A percentile compares a stretch with the other conserved stretches of the same genome.
phyloP scores from a whole-genome alignment of 495 filamentous ascomycete species.

The Daldinia bambusicola region DNA sequence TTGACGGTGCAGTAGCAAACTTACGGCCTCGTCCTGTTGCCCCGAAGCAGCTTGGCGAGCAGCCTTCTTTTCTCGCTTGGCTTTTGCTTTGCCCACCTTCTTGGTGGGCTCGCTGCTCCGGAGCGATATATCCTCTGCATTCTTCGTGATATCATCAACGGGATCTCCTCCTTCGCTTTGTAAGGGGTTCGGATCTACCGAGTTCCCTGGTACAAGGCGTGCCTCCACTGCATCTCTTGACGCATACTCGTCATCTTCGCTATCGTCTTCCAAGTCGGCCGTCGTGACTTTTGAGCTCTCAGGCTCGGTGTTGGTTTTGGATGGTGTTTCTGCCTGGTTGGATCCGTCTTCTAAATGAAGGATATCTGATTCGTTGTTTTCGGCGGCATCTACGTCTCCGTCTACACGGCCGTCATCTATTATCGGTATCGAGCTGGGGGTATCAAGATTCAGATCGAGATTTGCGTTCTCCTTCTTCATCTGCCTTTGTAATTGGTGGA shows the following conservation, averaged over 20 bases:
- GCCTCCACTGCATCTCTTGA: slow-evolving; percentile 54
- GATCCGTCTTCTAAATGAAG: slow-evolving; percentile 8
- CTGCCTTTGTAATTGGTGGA: slow-evolving; percentile 79
- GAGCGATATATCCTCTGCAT: slow-evolving; percentile 36
- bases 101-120: slow-evolving; percentile 40
- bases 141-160: slow-evolving; percentile 6
- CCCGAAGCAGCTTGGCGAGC: slow-evolving; percentile 64
- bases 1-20: slow-evolving; percentile 19
- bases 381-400: slow-evolving; percentile 3
- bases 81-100: slow-evolving; percentile 87
- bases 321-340: slow-evolving; percentile 4
- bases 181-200: neutral
- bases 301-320: slow-evolving; percentile 18
- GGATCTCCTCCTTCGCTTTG: slow-evolving; percentile 18
- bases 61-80: slow-evolving; percentile 84
- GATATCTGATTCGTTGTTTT: neutral
- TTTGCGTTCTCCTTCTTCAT: slow-evolving; percentile 81
- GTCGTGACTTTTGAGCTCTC: slow-evolving; percentile 10
- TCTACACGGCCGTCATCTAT: slow-evolving; percentile 14
- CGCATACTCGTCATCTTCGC: slow-evolving; percentile 58
- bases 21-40: slow-evolving; percentile 51
- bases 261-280: slow-evolving; percentile 23
- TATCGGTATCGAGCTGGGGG: neutral
- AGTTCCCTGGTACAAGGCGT: slow-evolving; percentile 44
- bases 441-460: slow-evolving; percentile 61